Conservation (phyloP, 441 rosid species). For the Populus tomentosa region DNA sequence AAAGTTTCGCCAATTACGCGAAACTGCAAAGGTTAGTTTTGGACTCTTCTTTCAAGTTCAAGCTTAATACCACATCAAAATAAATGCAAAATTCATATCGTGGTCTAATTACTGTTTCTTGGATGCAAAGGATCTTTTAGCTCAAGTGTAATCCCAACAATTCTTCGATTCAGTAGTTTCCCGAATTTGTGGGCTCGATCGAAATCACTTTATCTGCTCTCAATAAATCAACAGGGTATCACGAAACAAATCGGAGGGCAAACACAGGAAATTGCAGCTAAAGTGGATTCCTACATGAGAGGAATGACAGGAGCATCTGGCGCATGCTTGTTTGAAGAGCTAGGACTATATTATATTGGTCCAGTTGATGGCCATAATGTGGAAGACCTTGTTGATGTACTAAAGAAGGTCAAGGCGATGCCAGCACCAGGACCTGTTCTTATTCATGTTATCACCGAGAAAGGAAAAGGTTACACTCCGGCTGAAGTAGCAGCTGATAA, state of each 20-base stretch:
- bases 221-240: slow-evolving; percentile 21
- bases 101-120: neutral
- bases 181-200: neutral
- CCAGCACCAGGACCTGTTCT: slow-evolving; percentile 41
- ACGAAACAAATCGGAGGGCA: slow-evolving; percentile 35
- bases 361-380: slow-evolving; percentile 47
- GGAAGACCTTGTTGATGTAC: slow-evolving; percentile 33
- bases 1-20: slow-evolving; percentile 25
- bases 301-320: slow-evolving; percentile 25
- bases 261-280: slow-evolving; percentile 28
- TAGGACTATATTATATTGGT: slow-evolving; percentile 43
- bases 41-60: neutral
- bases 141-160: neutral
- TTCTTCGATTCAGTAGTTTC: neutral
- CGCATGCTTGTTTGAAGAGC: slow-evolving; percentile 39
- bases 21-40: slow-evolving; percentile 36
- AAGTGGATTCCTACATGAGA: slow-evolving; percentile 25
- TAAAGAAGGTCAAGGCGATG: slow-evolving; percentile 28
- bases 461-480: slow-evolving; percentile 49
- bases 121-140: neutral
- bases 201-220: too few relatives aligned
- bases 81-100: neutral
- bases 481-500: slow-evolving; percentile 47
- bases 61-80: neutral
- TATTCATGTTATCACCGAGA: slow-evolving; percentile 47